Base-by-base conservation (phyloP, 805 yeast species). In the Suhomyces sp. region DNA sequence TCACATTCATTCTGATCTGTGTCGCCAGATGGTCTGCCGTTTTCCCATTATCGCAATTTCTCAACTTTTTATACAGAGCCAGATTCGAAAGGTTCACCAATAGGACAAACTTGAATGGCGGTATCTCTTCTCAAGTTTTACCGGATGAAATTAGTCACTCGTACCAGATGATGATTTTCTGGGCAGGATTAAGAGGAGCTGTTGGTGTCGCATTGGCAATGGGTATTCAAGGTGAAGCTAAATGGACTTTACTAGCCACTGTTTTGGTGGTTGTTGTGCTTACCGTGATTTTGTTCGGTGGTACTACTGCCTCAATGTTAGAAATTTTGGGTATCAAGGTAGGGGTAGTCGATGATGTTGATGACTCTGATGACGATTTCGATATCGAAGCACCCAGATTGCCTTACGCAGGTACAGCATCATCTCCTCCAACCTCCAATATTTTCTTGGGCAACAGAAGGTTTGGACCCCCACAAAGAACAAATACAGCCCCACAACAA, bases 171-270 rank as follows among this genome's bases (percentile, higher is more conserved):
- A 93, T 93, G 98, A 88, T 91, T 33, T 93, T 93, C 59, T 93
- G 99, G 99, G 98, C 98, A 2, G 99, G 99, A 3, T 70, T 93
- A 38, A 74, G 99, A 54, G 99, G 99, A 40, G 99, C 99, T 1
- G 99, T 93, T 22, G 99, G 99, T 46, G 99, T 93, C 4, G 99
- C 98, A 0, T 74, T 93, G 52, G 98, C 98, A 0, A 88, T 95
- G 80, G 98, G 98, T 10, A 68, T 93, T 25, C 95, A 87, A 62
- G 98, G 98, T 42, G 96, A 91, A 53, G 81, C 86, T 37, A 91
- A 90, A 45, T 81, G 82, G 54, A 81, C 96, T 0, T 67, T 93
- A 35, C 65, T 91, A 35, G 99, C 98, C 3, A 95, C 98, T 0
- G 96, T 95, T 1, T 67, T 95, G 27, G 98, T 95, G 10, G 98